Evolutionary conservation across 768 basidiomycete species (phyloP).

Genomic region (Pleurotus ostreatus): DNA sequence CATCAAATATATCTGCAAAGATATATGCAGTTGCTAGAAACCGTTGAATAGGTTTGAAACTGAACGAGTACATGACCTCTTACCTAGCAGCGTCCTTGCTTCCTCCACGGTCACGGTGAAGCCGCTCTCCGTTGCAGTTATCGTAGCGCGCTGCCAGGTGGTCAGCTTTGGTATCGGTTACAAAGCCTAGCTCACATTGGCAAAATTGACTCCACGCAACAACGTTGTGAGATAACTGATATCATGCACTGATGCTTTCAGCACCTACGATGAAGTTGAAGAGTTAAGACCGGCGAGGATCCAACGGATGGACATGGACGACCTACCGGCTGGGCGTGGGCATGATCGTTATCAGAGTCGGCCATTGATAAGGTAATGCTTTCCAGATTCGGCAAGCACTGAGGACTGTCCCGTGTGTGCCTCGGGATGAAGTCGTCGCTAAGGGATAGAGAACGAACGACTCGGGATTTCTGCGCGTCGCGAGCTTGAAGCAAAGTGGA

Average conservation of each 20-base stretch:
- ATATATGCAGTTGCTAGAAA: slow-evolving; percentile 78
- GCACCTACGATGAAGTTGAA: slow-evolving; percentile 32
- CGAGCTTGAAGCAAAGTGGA: too few species aligned
- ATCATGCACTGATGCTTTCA: slow-evolving; percentile 73
- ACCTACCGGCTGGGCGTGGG: background rate
- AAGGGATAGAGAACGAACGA: too few species aligned
- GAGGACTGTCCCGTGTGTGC: too few species aligned
- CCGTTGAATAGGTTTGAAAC: background rate
- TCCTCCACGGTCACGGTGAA: slow-evolving; percentile 84
- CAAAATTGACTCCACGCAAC: slow-evolving; percentile 78
- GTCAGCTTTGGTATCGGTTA: slow-evolving; percentile 3
- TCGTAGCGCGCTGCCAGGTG: slow-evolving; percentile 60
- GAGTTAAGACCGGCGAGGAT: background rate
- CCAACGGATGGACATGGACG: background rate
- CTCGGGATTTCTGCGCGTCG: too few species aligned
- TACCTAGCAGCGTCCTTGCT: slow-evolving; percentile 75
- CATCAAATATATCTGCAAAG: slow-evolving; percentile 72
- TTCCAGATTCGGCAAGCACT: too few species aligned
- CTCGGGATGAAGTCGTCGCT: too few species aligned
- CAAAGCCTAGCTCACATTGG: slow-evolving; percentile 49
- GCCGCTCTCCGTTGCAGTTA: slow-evolving; percentile 67
- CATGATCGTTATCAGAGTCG: background rate
- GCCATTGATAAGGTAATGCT: background rate
- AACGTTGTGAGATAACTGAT: slow-evolving; percentile 77
- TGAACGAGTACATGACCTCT: slow-evolving; percentile 15